Evolutionary conservation across 1,284 basidiomycete genomes (phyloP), one percentile per base, ranked within the genome.

Genomic region (Ustilago shanxiensis): DNA sequence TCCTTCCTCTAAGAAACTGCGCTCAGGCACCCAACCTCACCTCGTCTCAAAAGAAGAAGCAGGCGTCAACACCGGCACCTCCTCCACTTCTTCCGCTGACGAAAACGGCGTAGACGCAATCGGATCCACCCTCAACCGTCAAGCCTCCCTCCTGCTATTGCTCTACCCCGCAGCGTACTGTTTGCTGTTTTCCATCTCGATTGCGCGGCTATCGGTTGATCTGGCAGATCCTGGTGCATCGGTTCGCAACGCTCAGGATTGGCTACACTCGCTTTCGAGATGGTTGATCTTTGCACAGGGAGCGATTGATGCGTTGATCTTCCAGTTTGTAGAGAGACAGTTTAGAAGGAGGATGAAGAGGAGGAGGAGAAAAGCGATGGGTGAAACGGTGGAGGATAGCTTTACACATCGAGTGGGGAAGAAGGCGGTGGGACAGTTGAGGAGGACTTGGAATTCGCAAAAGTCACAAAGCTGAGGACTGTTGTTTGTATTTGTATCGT

Each of bases 231-330:
- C 72, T 8, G 55, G 35, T 0, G 54, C 57, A 18, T 47, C 53
- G 28, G 56, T 67, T 2, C 39, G 60, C 2, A 65, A 64, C 47
- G 37, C 70, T 7, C 66, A 77, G 26, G 76, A 80, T 10, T 70
- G 71, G 56, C 66, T 83, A 14, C 76, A 80, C 47, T 50, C 55
- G 7, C 53, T 82, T 3, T 57, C 60, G 0, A 54, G 81, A 16
- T 83, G 81, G 81, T 26, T 80, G 24, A 75, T 83, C 58, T 83
- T 83, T 60, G 80, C 81, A 29, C 81, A 83, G 52, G 81, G 81
- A 4, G 69, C 62, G 4, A 74, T 81, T 45, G 81, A 83, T 52
- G 81, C 80, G 2, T 26, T 83, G 37, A 80, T 83, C 68, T 83
- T 83, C 79, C 81, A 83, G 58, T 60, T 83, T 24, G 60, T 83